Evolutionary conservation across 1,284 basidiomycete genomes (phyloP).

Genomic region (Microbotryum intermedium): DNA sequence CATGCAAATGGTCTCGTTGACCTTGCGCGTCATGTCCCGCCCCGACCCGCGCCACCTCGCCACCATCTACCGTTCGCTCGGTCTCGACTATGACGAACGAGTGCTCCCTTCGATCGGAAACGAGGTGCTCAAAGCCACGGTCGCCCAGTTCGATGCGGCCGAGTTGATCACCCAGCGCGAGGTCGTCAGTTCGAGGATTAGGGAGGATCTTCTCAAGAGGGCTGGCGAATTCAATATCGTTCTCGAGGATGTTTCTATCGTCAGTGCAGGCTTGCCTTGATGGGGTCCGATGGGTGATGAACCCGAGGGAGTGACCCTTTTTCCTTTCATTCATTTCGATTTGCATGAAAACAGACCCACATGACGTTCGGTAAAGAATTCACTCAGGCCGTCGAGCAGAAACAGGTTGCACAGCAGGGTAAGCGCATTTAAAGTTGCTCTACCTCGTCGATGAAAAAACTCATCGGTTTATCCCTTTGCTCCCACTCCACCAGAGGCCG

Average conservation of each 20-base stretch:
- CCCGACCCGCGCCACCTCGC: slow-evolving; percentile 82
- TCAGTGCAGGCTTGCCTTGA: slow-evolving; percentile 49
- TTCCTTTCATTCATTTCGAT: not conserved
- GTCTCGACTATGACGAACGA: slow-evolving; percentile 87
- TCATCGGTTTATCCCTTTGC: slow-evolving; percentile 1
- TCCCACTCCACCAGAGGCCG: slow-evolving; percentile 60
- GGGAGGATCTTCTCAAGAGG: slow-evolving; percentile 83
- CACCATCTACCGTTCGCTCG: slow-evolving; percentile 90
- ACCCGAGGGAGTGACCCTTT: not conserved
- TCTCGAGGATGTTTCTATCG: slow-evolving; percentile 96
- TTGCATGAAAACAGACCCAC: slow-evolving; percentile 45
- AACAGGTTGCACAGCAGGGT: slow-evolving; percentile 94
- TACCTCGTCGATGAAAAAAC: slow-evolving; percentile 8
- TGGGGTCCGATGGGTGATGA: not conserved
- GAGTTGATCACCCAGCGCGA: slow-evolving; percentile 70
- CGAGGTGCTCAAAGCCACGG: slow-evolving; percentile 94
- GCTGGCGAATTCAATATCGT: slow-evolving; percentile 94
- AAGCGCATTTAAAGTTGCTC: no score
- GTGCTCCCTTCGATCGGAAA: slow-evolving; percentile 62
- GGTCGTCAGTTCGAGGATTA: slow-evolving; percentile 80
- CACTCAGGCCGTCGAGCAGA: slow-evolving; percentile 85
- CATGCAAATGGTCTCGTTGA: slow-evolving; percentile 95
- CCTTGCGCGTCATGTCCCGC: slow-evolving; percentile 87
- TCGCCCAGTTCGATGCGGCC: slow-evolving; percentile 97
- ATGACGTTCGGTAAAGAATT: slow-evolving; percentile 52